Evolutionary conservation across 345 rosid genomes (phyloP).

Genomic region (Erucastrum elatum): DNA sequence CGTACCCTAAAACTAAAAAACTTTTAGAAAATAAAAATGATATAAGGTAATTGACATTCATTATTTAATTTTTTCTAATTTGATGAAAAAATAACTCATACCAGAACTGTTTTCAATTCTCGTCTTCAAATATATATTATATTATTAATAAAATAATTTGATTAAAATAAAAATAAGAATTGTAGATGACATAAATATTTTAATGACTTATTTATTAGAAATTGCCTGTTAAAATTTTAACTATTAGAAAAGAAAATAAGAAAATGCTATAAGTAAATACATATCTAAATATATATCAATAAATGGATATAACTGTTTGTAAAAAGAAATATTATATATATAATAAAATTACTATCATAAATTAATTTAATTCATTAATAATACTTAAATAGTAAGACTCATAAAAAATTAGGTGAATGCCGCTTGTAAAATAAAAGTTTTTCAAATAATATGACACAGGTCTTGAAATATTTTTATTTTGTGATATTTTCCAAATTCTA

Average conservation of each 20-base stretch:
- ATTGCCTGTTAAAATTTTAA: neutral
- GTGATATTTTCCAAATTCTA: neutral
- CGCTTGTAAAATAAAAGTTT: neutral
- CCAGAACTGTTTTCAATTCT: neutral
- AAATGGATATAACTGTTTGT: neutral
- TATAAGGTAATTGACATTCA: neutral
- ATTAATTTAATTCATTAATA: no score
- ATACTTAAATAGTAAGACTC: neutral
- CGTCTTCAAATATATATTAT: neutral
- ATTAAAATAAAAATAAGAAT: neutral
- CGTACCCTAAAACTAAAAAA: neutral
- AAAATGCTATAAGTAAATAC: neutral
- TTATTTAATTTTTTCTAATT: neutral
- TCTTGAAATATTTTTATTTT: no score
- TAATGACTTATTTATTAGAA: neutral
- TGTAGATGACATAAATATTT: neutral
- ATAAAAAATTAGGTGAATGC: neutral
- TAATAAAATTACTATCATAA: neutral
- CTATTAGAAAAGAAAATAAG: neutral
- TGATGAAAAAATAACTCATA: neutral
- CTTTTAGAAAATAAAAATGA: neutral
- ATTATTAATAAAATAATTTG: neutral
- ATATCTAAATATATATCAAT: neutral
- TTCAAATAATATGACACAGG: neutral
- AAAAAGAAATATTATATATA: neutral